These are phyloP conservation scores for Spizellomyces sp. DNA, from an alignment of 192 early-diverging fungal species.

Conservation along the genomic window DNA sequence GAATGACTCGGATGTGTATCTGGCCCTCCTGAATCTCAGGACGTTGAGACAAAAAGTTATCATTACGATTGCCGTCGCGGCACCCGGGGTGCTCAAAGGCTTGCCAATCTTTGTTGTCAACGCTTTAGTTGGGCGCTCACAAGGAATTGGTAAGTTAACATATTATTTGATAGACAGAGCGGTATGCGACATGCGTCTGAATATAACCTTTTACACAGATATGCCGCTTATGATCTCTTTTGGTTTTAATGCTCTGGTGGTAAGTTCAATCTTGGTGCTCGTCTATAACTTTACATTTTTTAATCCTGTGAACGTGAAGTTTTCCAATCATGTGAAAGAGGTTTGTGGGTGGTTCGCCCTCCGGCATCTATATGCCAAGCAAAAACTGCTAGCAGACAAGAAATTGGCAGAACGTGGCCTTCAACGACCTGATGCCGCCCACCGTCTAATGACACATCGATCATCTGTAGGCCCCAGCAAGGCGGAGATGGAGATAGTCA, in stretches of 20 bases:
- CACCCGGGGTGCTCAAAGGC: conserved; percentile 21
- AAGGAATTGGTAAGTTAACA: conserved; percentile 5
- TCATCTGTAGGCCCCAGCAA: too few species aligned
- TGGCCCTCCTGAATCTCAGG: conserved; percentile 1
- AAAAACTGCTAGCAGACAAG: conserved; percentile 8
- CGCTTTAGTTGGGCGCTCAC: conserved; percentile 8
- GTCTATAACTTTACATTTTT: too few species aligned
- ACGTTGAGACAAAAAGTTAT: conserved; percentile 22
- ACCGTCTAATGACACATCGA: too few species aligned
- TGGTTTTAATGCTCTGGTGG: conserved; percentile 23
- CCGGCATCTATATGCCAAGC: neutral
- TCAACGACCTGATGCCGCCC: conserved; percentile 12
- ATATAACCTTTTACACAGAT: neutral
- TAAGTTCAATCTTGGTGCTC: neutral
- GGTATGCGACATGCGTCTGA: neutral
- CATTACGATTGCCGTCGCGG: conserved; percentile 22
- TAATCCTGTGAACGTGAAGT: neutral
- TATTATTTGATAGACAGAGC: neutral
- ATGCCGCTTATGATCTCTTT: conserved; percentile 15
- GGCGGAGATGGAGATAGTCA: too few species aligned
- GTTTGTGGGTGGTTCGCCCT: conserved; percentile 8
- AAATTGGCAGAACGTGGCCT: conserved; percentile 13
- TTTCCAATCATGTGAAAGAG: conserved; percentile 17
- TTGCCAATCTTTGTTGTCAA: conserved; percentile 19
- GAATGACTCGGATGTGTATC: conserved; percentile 15